A percentile compares a stretch with the other conserved stretches of the same genome.
phyloP scores from a whole-genome alignment of 306 rosid genomes.

The Begonia fuchsioides region DNA sequence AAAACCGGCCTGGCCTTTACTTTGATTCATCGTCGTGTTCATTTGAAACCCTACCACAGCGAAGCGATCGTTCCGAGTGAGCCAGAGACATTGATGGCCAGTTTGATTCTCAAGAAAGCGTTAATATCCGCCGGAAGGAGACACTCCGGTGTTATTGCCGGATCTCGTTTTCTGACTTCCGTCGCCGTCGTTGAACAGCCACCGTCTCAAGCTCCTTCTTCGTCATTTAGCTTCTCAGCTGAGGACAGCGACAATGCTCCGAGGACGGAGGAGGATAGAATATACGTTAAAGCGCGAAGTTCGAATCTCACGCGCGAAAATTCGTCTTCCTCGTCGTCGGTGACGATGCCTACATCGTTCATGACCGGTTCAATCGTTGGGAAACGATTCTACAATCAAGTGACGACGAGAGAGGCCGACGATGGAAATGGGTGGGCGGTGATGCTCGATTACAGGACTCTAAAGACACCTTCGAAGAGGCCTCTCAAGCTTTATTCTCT shows the following conservation, averaged over 20 bases:
- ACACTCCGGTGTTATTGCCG: slow-evolving; percentile 5
- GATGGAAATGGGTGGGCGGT: slow-evolving; percentile 82
- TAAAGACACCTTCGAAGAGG: slow-evolving; percentile 74
- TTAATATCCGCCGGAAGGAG: slow-evolving; percentile 11
- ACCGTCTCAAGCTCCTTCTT: slow-evolving; percentile 19
- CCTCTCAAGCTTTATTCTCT: slow-evolving; percentile 72
- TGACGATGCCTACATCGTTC: slow-evolving; percentile 86
- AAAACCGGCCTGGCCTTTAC: too few relatives aligned
- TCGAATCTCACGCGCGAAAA: slow-evolving; percentile 18
- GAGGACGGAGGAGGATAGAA: slow-evolving; percentile 9
- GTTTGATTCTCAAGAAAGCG: slow-evolving; percentile 18
- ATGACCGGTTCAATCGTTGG: slow-evolving; percentile 91
- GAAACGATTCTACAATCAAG: slow-evolving; percentile 62
- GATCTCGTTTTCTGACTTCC: slow-evolving; percentile 19
- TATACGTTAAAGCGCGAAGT: slow-evolving; percentile 29
- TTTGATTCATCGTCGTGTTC: too few relatives aligned
- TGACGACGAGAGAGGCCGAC: slow-evolving; percentile 50
- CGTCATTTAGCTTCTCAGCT: slow-evolving; percentile 51
- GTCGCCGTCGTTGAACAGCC: slow-evolving; percentile 29
- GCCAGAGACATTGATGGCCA: slow-evolving; percentile 19
- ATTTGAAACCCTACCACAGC: slow-evolving; percentile 5
- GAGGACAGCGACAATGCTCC: slow-evolving; percentile 13
- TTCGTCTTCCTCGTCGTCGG: slow-evolving; percentile 30
- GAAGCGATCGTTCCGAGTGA: not conserved
- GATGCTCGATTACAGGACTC: slow-evolving; percentile 82